phyloP scores from a whole-genome alignment of 2,329 filamentous ascomycete genomes.

The Ploettnerulaceae sp. region DNA sequence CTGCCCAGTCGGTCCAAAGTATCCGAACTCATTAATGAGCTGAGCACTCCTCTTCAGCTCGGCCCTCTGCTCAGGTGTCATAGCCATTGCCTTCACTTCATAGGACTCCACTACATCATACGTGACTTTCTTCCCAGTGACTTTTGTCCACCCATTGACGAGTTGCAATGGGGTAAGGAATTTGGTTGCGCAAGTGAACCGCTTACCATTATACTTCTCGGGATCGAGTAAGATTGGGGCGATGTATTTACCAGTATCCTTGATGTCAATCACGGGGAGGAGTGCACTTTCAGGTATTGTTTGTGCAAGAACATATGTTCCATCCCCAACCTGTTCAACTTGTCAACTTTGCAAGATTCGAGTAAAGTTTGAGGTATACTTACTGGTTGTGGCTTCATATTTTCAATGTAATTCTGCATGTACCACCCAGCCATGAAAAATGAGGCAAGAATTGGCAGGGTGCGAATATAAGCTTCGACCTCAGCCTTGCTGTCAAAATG shows the following conservation, averaged over 20 bases:
- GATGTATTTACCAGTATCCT: constrained; percentile 30
- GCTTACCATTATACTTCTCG: constrained; percentile 40
- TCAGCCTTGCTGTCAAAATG: constrained; percentile 34
- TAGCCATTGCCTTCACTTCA: constrained; percentile 45
- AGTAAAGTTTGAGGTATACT: background rate
- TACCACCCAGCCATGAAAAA: constrained; percentile 40
- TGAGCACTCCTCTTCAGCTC: constrained; percentile 7
- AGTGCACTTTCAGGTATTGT: constrained; percentile 20
- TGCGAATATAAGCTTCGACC: constrained; percentile 35
- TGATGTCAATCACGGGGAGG: constrained; percentile 31
- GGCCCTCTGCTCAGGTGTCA: constrained; percentile 6
- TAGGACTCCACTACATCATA: constrained; percentile 46
- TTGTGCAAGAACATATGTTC: constrained; percentile 17
- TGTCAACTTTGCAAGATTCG: background rate
- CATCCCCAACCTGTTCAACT: constrained; percentile 26
- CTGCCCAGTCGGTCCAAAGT: constrained; percentile 34
- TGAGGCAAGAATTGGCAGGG: constrained; percentile 38
- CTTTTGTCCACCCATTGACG: constrained; percentile 31
- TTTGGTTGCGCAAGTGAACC: constrained; percentile 41
- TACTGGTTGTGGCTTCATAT: background rate
- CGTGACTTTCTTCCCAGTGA: constrained; percentile 33
- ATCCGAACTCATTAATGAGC: constrained; percentile 27
- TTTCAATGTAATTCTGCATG: constrained; percentile 5
- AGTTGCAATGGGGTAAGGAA: constrained; percentile 34
- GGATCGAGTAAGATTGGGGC: constrained; percentile 40